Evolutionary conservation across 306 rosid genomes (phyloP), one percentile per base, ranked within the genome.

Genomic region (Lathyrus oleraceus): DNA sequence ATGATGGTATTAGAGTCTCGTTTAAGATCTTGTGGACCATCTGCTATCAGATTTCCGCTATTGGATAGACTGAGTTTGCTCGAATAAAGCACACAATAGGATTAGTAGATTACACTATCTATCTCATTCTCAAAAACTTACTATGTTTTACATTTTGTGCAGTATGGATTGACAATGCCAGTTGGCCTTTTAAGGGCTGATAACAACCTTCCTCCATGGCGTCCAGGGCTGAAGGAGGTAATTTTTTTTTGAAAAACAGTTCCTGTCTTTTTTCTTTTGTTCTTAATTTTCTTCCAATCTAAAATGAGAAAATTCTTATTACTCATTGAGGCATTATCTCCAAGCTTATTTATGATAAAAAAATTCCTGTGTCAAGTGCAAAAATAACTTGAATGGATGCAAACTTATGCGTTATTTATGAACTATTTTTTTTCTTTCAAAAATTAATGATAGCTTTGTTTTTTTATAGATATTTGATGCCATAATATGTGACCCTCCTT

Each of bases 131-230:
- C 14, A 27, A 65, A 28, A 54, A 75, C 57, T 87, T 75, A 59
- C 69, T 62, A 43, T 19, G 69, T 27, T 62, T 36, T 51, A n/a
- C 52, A 75, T 75, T 82, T 77, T 84, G 79, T 84, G 79, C 87
- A 94, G 98, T 94, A 94, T 53, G 98, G 88, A 72, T 79, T 94
- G 79, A 90, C 86, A 16, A 76, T 68, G 83, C 98, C 98, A 14
- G 32, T 94, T 74, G 92, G 77, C 49, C 85, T 94, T 76, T 67
- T 94, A 78, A 94, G 98, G 70, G 97, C 98, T 13, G 98, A 94
- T 78, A 94, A 90, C 82, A 94, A 90, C 80, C 94, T 84, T 75
- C 98, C 98, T 70, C 95, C 98, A 25, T 94, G 98, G 98, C 97
- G 97, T 80, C 57, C 90, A 35, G 94, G 88, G 71, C 75, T 90